Base-by-base conservation (phyloP, 768 basidiomycete species). In the Leccinum arenicola region DNA sequence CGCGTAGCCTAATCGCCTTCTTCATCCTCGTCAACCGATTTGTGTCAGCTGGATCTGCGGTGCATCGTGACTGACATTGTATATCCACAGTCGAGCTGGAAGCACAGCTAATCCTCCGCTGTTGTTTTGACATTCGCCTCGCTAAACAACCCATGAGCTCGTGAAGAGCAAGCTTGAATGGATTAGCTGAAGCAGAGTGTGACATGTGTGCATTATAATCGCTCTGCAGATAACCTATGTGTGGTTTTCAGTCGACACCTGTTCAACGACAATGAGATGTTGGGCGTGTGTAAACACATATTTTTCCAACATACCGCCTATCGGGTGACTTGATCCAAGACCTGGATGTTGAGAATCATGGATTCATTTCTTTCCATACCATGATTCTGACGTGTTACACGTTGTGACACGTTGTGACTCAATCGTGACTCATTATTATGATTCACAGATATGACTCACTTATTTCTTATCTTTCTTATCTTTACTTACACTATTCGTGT, bases 41-140 rank as follows among this genome's bases (percentile, higher is more conserved):
- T 29, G 19, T 4, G 7, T 68, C 47, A 55, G 61, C 54, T 57
- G 5, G 52, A 35, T n/a, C 1, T n/a, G 17, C 65, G 21, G 40
- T 12, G 15, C 52, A 50, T 33, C 29, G 14, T 11, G 36, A 31
- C 6, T 43, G 31, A 57, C 38, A 15, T 0, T 11, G 7, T 23
- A 47, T 36, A 56, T 38, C 14, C 49, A 86, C 91, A 84, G 97
- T 89, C 82, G 12, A 98, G 81, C 75, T 99, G 95, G 78, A 95
- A 87, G 95, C 96, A 99, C 36, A 98, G 78, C 96, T 95, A 99
- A 73, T 99, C 97, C 71, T 98, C 97, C 2, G 93, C 94, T 1
- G 95, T 95, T 10, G 83, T 83, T 0, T 94, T 98, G 5, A 98
- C 66, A 84, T 89, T 50, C 94, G 82, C 56, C 91, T 80, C 5